These are phyloP conservation scores for Saturnispora zaruensis DNA, from an alignment of 805 yeast species.

Conservation along the genomic window DNA sequence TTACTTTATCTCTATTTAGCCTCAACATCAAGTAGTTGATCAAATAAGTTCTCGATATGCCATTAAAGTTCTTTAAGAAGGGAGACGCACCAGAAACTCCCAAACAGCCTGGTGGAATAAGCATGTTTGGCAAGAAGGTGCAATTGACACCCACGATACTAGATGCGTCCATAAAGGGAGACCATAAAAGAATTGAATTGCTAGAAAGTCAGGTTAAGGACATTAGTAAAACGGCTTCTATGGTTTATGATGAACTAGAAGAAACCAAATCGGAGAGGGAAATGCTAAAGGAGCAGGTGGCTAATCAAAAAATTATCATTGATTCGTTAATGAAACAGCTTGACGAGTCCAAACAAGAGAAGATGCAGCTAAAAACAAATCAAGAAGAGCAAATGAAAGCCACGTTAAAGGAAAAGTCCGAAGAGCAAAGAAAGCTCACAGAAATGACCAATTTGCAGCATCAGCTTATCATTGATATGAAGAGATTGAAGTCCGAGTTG, in stretches of 20 bases:
- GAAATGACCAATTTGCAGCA: slow-evolving; percentile 6
- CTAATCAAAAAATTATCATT: slow-evolving; percentile 22
- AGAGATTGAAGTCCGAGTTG: slow-evolving; percentile 5
- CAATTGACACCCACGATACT: slow-evolving; percentile 17
- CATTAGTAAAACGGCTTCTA: slow-evolving; percentile 22
- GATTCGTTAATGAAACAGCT: slow-evolving; percentile 18
- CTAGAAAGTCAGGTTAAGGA: slow-evolving; percentile 19
- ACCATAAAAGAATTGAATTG: slow-evolving; percentile 17
- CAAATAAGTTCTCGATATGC: not conserved
- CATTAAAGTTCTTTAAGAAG: slow-evolving; percentile 4
- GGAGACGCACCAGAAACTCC: slow-evolving; percentile 12
- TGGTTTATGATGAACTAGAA: slow-evolving; percentile 23
- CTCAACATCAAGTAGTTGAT: not conserved
- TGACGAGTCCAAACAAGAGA: slow-evolving; percentile 9
- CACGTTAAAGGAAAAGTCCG: not conserved
- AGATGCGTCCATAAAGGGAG: slow-evolving; percentile 19
- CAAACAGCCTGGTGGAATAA: not conserved
- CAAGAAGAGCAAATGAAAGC: slow-evolving; percentile 10
- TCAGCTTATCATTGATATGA: slow-evolving; percentile 3
- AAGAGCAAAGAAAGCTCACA: not conserved
- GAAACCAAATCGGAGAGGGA: slow-evolving; percentile 18
- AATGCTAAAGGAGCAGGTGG: slow-evolving; percentile 22
- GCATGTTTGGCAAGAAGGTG: not conserved
- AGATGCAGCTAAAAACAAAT: not conserved
- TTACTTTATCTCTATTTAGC: too few species aligned